These are phyloP conservation scores for Plasmodium vivax DNA, from an alignment of 169 alveolate species.

Conservation along the genomic window DNA sequence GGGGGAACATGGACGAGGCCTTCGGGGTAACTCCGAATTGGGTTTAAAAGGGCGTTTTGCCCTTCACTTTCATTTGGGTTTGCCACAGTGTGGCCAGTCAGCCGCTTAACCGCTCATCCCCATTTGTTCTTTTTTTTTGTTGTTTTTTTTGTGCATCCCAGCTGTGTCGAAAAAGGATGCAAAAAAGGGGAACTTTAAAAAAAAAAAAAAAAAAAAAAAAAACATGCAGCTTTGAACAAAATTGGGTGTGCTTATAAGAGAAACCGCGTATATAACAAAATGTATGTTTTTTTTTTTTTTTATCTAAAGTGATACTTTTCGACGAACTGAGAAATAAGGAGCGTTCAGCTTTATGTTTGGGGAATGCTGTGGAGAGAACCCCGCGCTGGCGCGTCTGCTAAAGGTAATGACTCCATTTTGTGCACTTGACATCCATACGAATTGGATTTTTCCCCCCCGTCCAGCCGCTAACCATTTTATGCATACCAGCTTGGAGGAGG, in stretches of 20 bases:
- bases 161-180: neutral
- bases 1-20: neutral
- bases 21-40: neutral
- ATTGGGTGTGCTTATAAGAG: neutral
- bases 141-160: neutral
- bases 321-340: neutral
- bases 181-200: neutral
- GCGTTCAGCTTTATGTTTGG: neutral
- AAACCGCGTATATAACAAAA: neutral
- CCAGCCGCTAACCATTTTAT: neutral
- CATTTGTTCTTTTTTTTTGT: neutral
- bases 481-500: neutral
- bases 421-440: neutral
- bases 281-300: neutral
- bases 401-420: neutral
- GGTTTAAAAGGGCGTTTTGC: neutral
- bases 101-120: neutral
- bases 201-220: neutral
- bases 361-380: neutral
- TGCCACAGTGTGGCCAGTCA: neutral
- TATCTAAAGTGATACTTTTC: neutral
- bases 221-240: neutral
- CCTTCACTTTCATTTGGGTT: neutral
- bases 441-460: neutral
- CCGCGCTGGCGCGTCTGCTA: neutral